Conservation (phyloP, 2,329 filamentous ascomycete species). For the Claviceps quebecensis region DNA sequence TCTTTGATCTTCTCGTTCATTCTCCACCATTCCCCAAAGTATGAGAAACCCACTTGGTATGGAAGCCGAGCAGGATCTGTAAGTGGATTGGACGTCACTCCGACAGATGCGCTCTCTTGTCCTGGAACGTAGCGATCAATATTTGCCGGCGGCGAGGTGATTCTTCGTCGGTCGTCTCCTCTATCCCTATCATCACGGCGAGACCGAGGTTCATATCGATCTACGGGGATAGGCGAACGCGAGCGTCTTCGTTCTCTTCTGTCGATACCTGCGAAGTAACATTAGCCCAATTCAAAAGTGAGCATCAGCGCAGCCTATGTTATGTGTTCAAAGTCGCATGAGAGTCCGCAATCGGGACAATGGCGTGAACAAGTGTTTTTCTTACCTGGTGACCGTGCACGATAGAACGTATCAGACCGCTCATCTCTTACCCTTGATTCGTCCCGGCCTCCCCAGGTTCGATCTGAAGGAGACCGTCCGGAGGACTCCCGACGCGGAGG, state of each 20-base stretch:
- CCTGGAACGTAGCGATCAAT: constrained; percentile 80
- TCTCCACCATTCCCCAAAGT: constrained; percentile 78
- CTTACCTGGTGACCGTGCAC: constrained; percentile 58
- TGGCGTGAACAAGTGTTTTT: constrained; percentile 19
- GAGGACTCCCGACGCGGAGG: constrained; percentile 36
- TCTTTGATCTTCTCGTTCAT: constrained; percentile 72
- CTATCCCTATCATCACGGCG: constrained; percentile 54
- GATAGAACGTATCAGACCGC: constrained; percentile 46
- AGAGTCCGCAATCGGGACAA: neutral
- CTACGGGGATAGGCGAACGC: constrained; percentile 56
- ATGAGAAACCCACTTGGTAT: constrained; percentile 75
- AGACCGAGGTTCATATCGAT: constrained; percentile 60
- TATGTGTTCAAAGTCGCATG: neutral
- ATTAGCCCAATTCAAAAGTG: neutral
- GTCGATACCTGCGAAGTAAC: constrained; percentile 32
- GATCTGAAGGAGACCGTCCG: constrained; percentile 38
- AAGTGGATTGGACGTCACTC: constrained; percentile 46
- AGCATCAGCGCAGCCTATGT: neutral
- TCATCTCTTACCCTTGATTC: constrained; percentile 38
- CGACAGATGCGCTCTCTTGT: constrained; percentile 39
- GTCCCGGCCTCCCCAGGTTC: constrained; percentile 39
- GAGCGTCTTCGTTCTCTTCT: constrained; percentile 49
- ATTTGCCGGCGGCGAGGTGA: constrained; percentile 50
- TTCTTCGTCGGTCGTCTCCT: constrained; percentile 47
- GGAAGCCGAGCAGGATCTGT: constrained; percentile 58